Base-by-base conservation (phyloP, 495 filamentous ascomycete species). In the Tuber umbilicatum region DNA sequence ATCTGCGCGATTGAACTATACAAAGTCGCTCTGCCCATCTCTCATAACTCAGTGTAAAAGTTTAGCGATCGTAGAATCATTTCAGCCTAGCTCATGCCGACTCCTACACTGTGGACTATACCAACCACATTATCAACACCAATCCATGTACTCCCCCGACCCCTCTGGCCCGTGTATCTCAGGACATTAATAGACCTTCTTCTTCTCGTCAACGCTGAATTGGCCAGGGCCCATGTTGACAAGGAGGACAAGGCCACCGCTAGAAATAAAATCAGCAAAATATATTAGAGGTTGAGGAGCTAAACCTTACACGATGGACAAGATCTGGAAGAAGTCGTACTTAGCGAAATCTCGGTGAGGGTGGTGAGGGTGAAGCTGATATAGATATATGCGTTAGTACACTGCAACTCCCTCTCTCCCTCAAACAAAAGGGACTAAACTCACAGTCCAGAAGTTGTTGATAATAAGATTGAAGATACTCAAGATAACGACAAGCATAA, bases 381-480 rank as follows among this genome's bases (percentile, higher is more conserved):
- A 19, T 21, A 71, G 27, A 17, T 72, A 74, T 70, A 73, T 84
- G 73, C 82, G 78, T 83, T 39, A 76, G 68, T 60, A 73, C 69
- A 64, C 55, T 5, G 14, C 55, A 40, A 69, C 12, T 19, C 40
- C 6, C 3, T 71, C 67, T 5, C 3, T 71, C 67, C 5, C 55
- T 47, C 70, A 68, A 4, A 73, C 0, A 41, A 50, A 50, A 70
- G 9, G 27, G 70, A 64, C 69, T 21, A 70, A 80, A 88, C 92
- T 87, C 87, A 98, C 94, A 83, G 94, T 98, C 95, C 95, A 99
- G 90, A 97, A 99, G 88, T 99, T 99, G 89, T 99, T 99, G 73
- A 99, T 96, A 78, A 97, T 79, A 43, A 98, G 82, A 83, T 99
- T 99, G 87, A 99, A 98, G 73, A 97, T 87, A 85, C 93, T 97